Evolutionary conservation across 192 early-diverging fungal genomes (phyloP).

Genomic region (Entophlyctis helioformis): DNA sequence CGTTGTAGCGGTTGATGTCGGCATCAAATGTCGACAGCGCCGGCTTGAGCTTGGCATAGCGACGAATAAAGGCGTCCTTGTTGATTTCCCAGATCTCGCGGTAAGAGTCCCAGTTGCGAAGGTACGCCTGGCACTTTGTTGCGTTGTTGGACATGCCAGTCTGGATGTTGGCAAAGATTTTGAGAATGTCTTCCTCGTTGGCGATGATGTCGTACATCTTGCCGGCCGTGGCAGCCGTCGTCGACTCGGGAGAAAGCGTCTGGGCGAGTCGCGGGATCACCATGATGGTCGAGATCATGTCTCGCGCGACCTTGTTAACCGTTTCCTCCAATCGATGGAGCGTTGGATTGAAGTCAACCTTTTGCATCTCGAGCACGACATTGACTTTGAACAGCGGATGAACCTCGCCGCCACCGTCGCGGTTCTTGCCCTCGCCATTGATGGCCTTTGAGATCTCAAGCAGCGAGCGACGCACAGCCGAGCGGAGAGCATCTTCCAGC

Average conservation of each 20-base stretch:
- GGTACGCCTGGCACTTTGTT: constrained; percentile 41
- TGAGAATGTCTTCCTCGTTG: constrained; percentile 47
- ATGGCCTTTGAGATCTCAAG: constrained; percentile 48
- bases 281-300: constrained; percentile 48
- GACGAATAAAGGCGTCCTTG: constrained; percentile 54
- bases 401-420: constrained; percentile 38
- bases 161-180: constrained; percentile 44
- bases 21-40: constrained; percentile 52
- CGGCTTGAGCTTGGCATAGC: constrained; percentile 54
- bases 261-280: constrained; percentile 33
- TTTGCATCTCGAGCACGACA: constrained; percentile 43
- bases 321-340: constrained; percentile 37
- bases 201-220: constrained; percentile 41
- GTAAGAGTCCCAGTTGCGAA: constrained; percentile 53
- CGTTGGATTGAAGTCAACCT: constrained; percentile 49
- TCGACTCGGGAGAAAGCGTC: constrained; percentile 15
- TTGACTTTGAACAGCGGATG: constrained; percentile 57
- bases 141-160: constrained; percentile 49
- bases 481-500: constrained; percentile 42
- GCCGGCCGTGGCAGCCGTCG: constrained; percentile 1
- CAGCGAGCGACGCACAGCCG: constrained; percentile 37
- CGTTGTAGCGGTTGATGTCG: constrained; percentile 57
- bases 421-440: constrained; percentile 50
- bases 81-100: constrained; percentile 62
- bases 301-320: constrained; percentile 37